Conservation (phyloP, 2,329 filamentous ascomycete genomes). For the Gnomoniopsis sp. region DNA sequence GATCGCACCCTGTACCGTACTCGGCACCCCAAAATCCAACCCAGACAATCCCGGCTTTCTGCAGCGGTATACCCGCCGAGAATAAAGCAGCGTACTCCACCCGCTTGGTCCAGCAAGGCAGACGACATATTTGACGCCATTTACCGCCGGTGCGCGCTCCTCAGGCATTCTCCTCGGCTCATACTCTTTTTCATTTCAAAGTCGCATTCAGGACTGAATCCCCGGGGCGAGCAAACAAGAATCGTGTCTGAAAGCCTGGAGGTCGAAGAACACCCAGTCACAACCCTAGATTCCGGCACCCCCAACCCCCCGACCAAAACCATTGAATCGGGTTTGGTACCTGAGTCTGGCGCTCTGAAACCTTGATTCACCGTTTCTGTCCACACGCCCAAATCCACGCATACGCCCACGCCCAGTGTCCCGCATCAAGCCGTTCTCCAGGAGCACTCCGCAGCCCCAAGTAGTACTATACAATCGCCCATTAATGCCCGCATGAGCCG, state of each 20-base stretch:
- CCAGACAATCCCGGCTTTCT: not conserved
- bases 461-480: not conserved
- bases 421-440: not conserved
- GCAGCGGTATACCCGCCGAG: not conserved
- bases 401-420: not conserved
- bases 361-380: not conserved
- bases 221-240: not conserved
- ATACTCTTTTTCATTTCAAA: not conserved
- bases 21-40: no score
- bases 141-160: not conserved
- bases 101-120: not conserved
- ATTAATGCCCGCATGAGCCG: not conserved
- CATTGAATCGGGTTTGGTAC: not conserved
- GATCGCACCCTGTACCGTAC: no score
- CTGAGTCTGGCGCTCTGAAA: not conserved
- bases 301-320: not conserved
- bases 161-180: not conserved
- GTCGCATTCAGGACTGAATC: not conserved
- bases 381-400: not conserved
- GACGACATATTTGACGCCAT: not conserved
- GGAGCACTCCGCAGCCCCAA: not conserved
- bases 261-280: not conserved
- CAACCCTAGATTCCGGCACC: not conserved
- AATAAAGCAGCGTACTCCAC: not conserved
- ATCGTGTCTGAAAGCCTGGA: not conserved